A percentile compares a stretch with the other conserved stretches of the same genome.
These are phyloP conservation scores for Amanita exitialis DNA, from an alignment of 768 basidiomycete species.

Conservation along the genomic window DNA sequence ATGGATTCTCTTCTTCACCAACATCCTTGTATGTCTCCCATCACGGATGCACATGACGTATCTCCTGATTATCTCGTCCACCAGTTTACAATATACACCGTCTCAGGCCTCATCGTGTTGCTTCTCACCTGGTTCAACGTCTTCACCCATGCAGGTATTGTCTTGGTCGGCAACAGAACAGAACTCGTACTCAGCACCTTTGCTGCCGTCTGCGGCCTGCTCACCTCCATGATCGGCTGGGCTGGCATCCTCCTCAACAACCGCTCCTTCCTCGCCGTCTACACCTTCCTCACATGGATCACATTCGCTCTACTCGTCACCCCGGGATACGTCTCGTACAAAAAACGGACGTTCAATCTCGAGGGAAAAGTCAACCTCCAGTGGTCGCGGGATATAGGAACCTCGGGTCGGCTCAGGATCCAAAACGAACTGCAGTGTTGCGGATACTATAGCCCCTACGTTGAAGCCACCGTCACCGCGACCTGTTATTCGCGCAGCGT, in stretches of 20 bases:
- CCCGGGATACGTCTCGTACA: conserved; percentile 76
- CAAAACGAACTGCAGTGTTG: conserved; percentile 75
- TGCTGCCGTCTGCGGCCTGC: conserved; percentile 45
- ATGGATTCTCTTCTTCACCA: conserved; percentile 60
- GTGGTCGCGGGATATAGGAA: conserved; percentile 57
- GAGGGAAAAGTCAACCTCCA: conserved; percentile 74
- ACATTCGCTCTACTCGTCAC: conserved; percentile 60
- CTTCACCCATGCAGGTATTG: conserved; percentile 57
- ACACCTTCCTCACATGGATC: conserved; percentile 71
- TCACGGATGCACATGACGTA: background rate
- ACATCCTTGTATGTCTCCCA: conserved; percentile 28
- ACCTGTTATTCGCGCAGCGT: conserved; percentile 67
- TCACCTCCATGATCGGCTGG: conserved; percentile 68
- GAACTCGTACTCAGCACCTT: conserved; percentile 67
- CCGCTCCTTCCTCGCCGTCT: conserved; percentile 70
- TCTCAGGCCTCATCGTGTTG: conserved; percentile 51
- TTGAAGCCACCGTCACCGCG: conserved; percentile 67
- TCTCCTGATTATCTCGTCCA: conserved; percentile 4
- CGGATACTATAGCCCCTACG: conserved; percentile 72
- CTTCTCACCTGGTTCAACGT: conserved; percentile 75
- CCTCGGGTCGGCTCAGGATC: conserved; percentile 50
- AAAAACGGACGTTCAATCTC: conserved; percentile 63
- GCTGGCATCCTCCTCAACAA: conserved; percentile 79
- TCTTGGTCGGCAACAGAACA: conserved; percentile 57
- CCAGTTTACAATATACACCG: conserved; percentile 45